A percentile compares a stretch with the other conserved stretches of the same genome.
Conservation (phyloP, 192 early-diverging fungal species). For the Gorgonomyces haynaldii region DNA sequence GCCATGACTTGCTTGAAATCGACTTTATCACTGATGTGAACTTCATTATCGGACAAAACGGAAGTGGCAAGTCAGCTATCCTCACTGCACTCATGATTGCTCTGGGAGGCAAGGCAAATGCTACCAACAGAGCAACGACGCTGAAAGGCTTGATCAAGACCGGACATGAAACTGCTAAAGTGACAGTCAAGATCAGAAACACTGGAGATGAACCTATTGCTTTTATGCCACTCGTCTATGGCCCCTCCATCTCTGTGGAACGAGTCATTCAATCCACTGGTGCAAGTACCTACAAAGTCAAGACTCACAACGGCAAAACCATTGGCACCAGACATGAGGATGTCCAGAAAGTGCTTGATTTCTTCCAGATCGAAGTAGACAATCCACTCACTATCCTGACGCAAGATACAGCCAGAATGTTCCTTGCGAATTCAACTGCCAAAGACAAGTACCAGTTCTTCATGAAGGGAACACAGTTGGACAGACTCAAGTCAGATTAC, state of each 20-base stretch:
- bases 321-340: constrained; percentile 77
- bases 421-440: constrained; percentile 67
- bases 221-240: constrained; percentile 68
- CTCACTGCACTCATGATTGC: constrained; percentile 81
- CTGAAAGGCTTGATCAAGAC: constrained; percentile 73
- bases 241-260: constrained; percentile 70
- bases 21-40: constrained; percentile 79
- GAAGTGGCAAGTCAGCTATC: constrained; percentile 94
- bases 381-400: constrained; percentile 90
- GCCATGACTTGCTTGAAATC: constrained; percentile 72
- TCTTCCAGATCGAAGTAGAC: constrained; percentile 81
- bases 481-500: constrained; percentile 66
- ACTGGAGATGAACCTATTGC: constrained; percentile 75
- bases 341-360: constrained; percentile 68
- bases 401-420: constrained; percentile 86
- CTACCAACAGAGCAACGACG: constrained; percentile 74
- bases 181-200: constrained; percentile 70
- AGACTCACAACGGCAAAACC: constrained; percentile 30
- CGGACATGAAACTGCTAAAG: constrained; percentile 50
- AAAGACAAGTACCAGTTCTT: constrained; percentile 88
- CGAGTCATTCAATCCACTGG: constrained; percentile 59
- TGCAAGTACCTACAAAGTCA: constrained; percentile 67
- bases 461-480: constrained; percentile 73
- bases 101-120: constrained; percentile 79
- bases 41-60: constrained; percentile 96